phyloP scores from a whole-genome alignment of 495 filamentous ascomycete genomes.

The Pseudomonodictys pantanalensis region DNA sequence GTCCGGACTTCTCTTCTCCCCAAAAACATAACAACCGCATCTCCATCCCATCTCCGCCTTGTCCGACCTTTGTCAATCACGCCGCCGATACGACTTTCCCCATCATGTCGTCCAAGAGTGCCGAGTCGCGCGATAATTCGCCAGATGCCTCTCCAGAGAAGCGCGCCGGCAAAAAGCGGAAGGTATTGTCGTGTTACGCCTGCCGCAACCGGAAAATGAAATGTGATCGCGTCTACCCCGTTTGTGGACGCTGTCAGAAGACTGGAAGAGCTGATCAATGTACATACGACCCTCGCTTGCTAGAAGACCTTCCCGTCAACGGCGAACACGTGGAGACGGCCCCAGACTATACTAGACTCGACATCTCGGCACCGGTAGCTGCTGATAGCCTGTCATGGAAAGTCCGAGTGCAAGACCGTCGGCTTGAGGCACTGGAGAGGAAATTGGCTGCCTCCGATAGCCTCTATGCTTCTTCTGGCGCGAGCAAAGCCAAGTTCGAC shows the following conservation, averaged over 20 bases:
- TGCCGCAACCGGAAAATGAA: constrained; percentile 35
- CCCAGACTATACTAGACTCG: neutral
- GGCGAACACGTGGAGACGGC: constrained; percentile 1
- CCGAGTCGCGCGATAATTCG: constrained; percentile 27
- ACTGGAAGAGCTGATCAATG: constrained; percentile 28
- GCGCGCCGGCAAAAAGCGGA: constrained; percentile 29
- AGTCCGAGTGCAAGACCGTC: constrained; percentile 21
- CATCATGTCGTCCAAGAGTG: constrained; percentile 23
- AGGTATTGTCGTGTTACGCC: constrained; percentile 34
- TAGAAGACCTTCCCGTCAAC: constrained; percentile 11
- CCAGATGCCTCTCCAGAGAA: constrained; percentile 22
- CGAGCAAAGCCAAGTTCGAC: neutral
- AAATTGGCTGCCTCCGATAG: constrained; percentile 6
- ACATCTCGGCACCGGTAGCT: neutral
- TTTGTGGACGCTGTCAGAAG: constrained; percentile 27
- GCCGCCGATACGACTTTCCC: neutral
- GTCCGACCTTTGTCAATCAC: constrained; percentile 16
- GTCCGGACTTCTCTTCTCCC: neutral
- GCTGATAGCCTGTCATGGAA: constrained; percentile 25
- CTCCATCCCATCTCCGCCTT: constrained; percentile 29
- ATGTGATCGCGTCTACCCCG: constrained; percentile 31
- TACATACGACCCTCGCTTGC: constrained; percentile 27
- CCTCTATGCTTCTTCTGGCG: neutral
- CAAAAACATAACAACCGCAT: constrained; percentile 1
- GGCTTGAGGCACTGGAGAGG: constrained; percentile 24